Base-by-base conservation (phyloP, 1,284 basidiomycete genomes). In the Ustilago shanxiensis region DNA sequence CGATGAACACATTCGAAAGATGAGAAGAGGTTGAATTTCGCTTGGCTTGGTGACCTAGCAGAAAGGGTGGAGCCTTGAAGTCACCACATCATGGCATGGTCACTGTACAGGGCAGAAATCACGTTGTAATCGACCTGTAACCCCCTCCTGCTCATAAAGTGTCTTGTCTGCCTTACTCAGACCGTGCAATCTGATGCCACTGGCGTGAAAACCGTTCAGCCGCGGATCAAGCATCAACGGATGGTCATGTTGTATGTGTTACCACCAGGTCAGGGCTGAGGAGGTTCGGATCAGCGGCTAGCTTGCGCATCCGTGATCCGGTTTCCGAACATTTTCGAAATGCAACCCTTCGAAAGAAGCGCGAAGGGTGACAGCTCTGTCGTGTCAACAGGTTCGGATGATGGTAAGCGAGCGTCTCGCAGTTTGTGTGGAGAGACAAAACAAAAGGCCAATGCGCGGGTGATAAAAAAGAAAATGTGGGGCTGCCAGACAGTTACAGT, bases 1-100 rank as follows among this genome's bases (percentile, higher is more conserved):
- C 45, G 71, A 65, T 51, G 63, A 28, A 14, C 70, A 79, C 28
- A 52, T 84, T 9, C 37, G 54, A 7, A 77, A 77, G 60, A 61
- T 60, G 70, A 56, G 57, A 18, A 64, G 64, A 55, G 24, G 49
- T 18, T 50, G 49, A 50, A 50, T 3, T 16, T 14, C 14, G 8
- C 35, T 14, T 37, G 3, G 35, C 35, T 37, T 37, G 35, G 8
- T 16, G 35, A 37, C 35, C 3, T 10, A 14, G 13, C 14, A 50
- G 24, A 28, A 14, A 24, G n/a, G n/a, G 3, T 20, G 31, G 52
- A 37, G 14, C 35, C 6, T 37, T 14, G 35, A 37, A 37, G 6
- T 8, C 35, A 10, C 14, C 35, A 44, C n/a, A 7, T 8, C 41
- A 20, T 16, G 20, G 6, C 18, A 44, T 22, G 41, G 41, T 44